These are phyloP conservation scores for Blepharisma undulans DNA, from an alignment of 169 alveolate genomes.

Conservation along the genomic window DNA sequence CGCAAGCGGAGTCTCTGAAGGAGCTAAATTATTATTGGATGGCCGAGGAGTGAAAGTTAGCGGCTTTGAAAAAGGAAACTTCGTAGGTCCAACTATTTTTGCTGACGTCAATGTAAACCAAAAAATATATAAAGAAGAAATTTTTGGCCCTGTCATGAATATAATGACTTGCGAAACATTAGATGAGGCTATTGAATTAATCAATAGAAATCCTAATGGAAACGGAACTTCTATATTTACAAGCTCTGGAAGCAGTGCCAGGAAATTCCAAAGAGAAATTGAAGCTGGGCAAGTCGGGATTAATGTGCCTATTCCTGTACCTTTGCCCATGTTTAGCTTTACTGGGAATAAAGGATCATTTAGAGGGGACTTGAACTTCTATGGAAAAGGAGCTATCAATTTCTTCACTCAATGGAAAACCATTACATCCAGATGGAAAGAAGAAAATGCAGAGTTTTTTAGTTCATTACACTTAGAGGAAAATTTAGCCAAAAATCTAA, in stretches of 20 bases:
- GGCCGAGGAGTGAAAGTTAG: conserved; percentile 70
- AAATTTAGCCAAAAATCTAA: neutral
- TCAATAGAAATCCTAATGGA: conserved; percentile 68
- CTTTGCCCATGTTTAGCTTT: conserved; percentile 76
- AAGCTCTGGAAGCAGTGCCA: conserved; percentile 72
- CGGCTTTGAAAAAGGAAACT: conserved; percentile 80
- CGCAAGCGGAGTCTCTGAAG: conserved; percentile 65
- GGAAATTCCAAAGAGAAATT: conserved; percentile 69
- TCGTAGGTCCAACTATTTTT: conserved; percentile 84
- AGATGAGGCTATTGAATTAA: conserved; percentile 78
- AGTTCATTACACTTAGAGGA: too few relatives aligned
- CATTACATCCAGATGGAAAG: conserved; percentile 84
- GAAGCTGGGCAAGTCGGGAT: conserved; percentile 84
- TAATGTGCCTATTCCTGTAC: conserved; percentile 84
- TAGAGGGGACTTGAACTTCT: conserved; percentile 84
- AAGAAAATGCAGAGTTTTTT: neutral
- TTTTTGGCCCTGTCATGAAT: conserved; percentile 83
- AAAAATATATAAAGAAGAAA: conserved; percentile 76
- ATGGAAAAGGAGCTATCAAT: conserved; percentile 77
- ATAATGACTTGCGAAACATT: conserved; percentile 66
- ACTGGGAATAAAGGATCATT: conserved; percentile 80
- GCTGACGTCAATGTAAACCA: conserved; percentile 68
- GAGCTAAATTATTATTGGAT: conserved; percentile 73
- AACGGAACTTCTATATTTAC: conserved; percentile 87
- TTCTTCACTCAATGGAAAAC: conserved; percentile 87